Conservation (phyloP, 1,139 yeast genomes). For the Debaryomyces fabryi region DNA sequence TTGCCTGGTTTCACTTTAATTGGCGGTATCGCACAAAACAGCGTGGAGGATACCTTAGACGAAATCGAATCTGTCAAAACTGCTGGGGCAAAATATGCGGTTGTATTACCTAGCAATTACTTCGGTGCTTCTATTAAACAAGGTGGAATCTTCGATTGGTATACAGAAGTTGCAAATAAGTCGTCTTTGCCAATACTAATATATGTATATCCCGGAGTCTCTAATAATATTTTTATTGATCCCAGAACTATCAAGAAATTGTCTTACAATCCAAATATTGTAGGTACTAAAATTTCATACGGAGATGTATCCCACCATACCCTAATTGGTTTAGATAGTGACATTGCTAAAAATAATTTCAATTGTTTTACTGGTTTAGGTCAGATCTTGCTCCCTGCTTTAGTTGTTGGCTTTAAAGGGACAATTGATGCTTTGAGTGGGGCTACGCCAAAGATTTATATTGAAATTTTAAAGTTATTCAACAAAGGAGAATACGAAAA, state of each 20-base stretch:
- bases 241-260: slow-evolving; percentile 33
- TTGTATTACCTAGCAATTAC: slow-evolving; percentile 50
- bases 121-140: slow-evolving; percentile 46
- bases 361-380: slow-evolving; percentile 28
- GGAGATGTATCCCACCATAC: slow-evolving; percentile 31
- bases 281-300: slow-evolving; percentile 52
- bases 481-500: slow-evolving; percentile 19
- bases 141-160: slow-evolving; percentile 47
- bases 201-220: slow-evolving; percentile 55
- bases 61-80: slow-evolving; percentile 37
- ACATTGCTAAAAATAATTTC: slow-evolving; percentile 26
- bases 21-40: slow-evolving; percentile 49
- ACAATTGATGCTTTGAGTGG: slow-evolving; percentile 35
- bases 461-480: slow-evolving; percentile 21
- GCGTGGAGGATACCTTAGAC: slow-evolving; percentile 41
- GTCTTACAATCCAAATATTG: slow-evolving; percentile 45
- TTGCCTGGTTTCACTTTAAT: slow-evolving; percentile 43
- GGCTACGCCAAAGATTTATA: slow-evolving; percentile 48
- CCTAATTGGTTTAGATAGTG: slow-evolving; percentile 38
- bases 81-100: slow-evolving; percentile 48
- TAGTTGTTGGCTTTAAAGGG: slow-evolving; percentile 25
- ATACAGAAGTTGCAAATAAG: slow-evolving; percentile 45
- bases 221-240: slow-evolving; percentile 35
- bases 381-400: slow-evolving; percentile 28
- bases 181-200: slow-evolving; percentile 48